Evolutionary conservation across 768 basidiomycete species (phyloP).

Genomic region (Pleurotus sapidus): DNA sequence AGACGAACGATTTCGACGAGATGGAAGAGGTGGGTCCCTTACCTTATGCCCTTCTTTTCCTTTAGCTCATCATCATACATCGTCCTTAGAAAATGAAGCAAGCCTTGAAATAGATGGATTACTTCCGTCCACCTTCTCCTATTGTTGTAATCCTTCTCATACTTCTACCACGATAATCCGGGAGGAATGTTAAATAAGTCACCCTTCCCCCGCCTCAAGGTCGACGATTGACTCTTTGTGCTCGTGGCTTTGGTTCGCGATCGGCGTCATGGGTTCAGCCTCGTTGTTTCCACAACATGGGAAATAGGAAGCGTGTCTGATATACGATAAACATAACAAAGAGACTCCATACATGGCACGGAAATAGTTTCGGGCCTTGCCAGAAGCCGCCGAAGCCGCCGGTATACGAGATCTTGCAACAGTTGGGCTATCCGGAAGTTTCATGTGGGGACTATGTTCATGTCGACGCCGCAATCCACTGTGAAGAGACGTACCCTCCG

Average conservation of each 20-base stretch:
- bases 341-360: no score
- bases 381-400: no score
- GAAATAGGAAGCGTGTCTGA: background rate
- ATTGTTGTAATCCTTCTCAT: slow-evolving; percentile 10
- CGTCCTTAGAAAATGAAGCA: slow-evolving; percentile 71
- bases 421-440: no score
- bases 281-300: background rate
- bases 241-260: background rate
- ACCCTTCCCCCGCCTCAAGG: background rate
- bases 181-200: background rate
- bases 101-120: slow-evolving; percentile 53
- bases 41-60: slow-evolving; percentile 9
- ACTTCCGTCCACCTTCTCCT: background rate
- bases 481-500: no score
- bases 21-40: slow-evolving; percentile 80
- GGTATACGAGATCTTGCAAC: no score
- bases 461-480: no score
- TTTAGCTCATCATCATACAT: background rate
- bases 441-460: no score
- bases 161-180: slow-evolving; percentile 6
- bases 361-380: no score
- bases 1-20: slow-evolving; percentile 86
- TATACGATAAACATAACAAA: no score
- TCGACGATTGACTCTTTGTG: background rate
- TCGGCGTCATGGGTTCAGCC: background rate